Base-by-base conservation (phyloP, 2,329 filamentous ascomycete species). In the Diaporthe nobilis region DNA sequence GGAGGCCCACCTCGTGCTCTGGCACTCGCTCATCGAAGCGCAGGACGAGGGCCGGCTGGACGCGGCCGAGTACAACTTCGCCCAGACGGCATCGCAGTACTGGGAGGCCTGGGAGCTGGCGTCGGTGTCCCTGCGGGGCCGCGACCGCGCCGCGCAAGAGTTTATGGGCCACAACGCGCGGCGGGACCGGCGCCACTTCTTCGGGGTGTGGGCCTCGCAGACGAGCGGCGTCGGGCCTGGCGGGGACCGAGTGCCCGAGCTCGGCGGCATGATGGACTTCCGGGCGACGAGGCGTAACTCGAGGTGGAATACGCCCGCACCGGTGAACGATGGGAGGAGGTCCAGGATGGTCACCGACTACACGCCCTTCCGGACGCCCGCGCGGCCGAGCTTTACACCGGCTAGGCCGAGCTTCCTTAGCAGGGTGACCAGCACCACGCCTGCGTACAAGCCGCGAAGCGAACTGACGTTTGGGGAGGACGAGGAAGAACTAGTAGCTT, bases 101-200 rank as follows among this genome's bases (percentile, higher is more conserved):
- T 79, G 78, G 79, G 78, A 78, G 53, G 77, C 67, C 10, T 82
- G 81, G 81, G 80, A 80, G 58, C 79, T 81, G 10, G 78, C 81
- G 51, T 72, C 76, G 1, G 75, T 82, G 28, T 79, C 81, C 61
- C 72, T 78, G 39, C 75, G 76, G 37, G 76, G 80, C 37, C 78
- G 76, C 34, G 76, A 78, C 22, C 78, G 78, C 51, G 78, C 79
- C 42, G 81, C 79, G 37, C 72, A 67, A 13, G 78, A 80, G 20
- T 60, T 82, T 15, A 73, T 74, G 58, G 78, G 80, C 7, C 79
- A 79, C 53, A 80, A 80, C 47, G 77, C 80, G 15, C 72, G 75
- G 53, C 77, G 79, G 28, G 67, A 80, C 25, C 71, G 76, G 57
- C 73, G 77, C 28, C 75, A 78, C 25, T 61, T 80, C 13, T 57